These are phyloP conservation scores for Huntiella abstrusa DNA, from an alignment of 2,329 filamentous ascomycete genomes.

Conservation along the genomic window DNA sequence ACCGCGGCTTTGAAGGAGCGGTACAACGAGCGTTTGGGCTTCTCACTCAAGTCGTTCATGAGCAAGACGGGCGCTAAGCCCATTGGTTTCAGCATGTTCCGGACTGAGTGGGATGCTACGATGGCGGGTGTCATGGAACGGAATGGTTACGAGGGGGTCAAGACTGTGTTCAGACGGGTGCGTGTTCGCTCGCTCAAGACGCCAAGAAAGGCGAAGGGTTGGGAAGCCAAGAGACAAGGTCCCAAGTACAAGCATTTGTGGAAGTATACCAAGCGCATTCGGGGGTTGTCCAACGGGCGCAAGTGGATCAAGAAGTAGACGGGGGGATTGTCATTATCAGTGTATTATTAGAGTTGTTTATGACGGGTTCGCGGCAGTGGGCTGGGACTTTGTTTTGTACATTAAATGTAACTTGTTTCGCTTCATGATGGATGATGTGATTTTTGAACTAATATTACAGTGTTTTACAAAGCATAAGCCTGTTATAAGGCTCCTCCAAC, in stretches of 20 bases:
- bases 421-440: not conserved
- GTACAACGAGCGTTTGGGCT: slow-evolving; percentile 40
- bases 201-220: slow-evolving; percentile 40
- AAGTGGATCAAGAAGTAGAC: slow-evolving; percentile 22
- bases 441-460: not conserved
- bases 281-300: slow-evolving; percentile 23
- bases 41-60: slow-evolving; percentile 57
- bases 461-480: not conserved
- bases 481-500: slow-evolving; percentile 67
- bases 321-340: not conserved
- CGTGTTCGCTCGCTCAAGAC: slow-evolving; percentile 50
- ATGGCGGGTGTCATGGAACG: slow-evolving; percentile 77
- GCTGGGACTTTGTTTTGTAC: slow-evolving; percentile 6
- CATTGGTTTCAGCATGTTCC: slow-evolving; percentile 75
- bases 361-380: not conserved
- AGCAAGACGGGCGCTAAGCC: slow-evolving; percentile 49
- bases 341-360: not conserved
- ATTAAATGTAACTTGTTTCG: slow-evolving; percentile 10
- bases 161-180: slow-evolving; percentile 70
- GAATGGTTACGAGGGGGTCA: slow-evolving; percentile 52
- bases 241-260: slow-evolving; percentile 45
- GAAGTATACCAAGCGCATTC: slow-evolving; percentile 45
- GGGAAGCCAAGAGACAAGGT: slow-evolving; percentile 46
- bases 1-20: slow-evolving; percentile 34
- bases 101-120: slow-evolving; percentile 72